Conservation (phyloP, 768 basidiomycete species). For the Lactarius akahatsu region DNA sequence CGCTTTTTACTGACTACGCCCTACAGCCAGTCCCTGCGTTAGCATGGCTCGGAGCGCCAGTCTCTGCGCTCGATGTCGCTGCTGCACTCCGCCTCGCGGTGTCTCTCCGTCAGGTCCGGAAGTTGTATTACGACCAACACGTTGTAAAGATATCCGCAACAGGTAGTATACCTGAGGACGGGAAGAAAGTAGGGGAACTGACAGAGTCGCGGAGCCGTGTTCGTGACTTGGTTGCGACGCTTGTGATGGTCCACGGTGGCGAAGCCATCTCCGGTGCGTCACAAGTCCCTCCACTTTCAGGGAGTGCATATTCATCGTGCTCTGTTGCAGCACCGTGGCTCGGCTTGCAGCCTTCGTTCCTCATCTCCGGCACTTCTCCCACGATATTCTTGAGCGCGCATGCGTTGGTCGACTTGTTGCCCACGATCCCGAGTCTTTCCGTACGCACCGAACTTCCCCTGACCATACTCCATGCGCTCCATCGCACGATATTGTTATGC, state of each 20-base stretch:
- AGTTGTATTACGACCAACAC: constrained; percentile 14
- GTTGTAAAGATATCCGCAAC: constrained; percentile 5
- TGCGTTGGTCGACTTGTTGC: constrained; percentile 23
- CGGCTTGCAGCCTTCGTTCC: constrained; percentile 27
- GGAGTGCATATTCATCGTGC: neutral
- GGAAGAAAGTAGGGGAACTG: neutral
- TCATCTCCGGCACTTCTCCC: constrained; percentile 21
- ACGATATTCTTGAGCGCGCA: constrained; percentile 18
- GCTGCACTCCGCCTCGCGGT: constrained; percentile 27
- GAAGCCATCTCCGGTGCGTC: constrained; percentile 29
- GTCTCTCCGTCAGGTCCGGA: constrained; percentile 25
- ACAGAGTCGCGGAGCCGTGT: constrained; percentile 22
- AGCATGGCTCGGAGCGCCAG: constrained; percentile 22
- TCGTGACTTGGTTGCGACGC: constrained; percentile 26
- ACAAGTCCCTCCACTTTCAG: neutral
- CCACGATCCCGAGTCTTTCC: constrained; percentile 17
- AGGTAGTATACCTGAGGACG: constrained; percentile 5
- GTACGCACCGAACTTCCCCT: constrained; percentile 23
- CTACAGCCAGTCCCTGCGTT: constrained; percentile 23
- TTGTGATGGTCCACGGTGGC: constrained; percentile 29
- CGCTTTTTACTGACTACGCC: constrained; percentile 21
- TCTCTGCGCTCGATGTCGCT: constrained; percentile 25
- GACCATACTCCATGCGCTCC: constrained; percentile 27
- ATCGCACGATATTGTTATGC: constrained; percentile 25
- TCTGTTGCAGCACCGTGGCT: constrained; percentile 27